These are phyloP conservation scores for Saccharomycopsis amapae DNA, from an alignment of 805 yeast genomes.

Conservation along the genomic window DNA sequence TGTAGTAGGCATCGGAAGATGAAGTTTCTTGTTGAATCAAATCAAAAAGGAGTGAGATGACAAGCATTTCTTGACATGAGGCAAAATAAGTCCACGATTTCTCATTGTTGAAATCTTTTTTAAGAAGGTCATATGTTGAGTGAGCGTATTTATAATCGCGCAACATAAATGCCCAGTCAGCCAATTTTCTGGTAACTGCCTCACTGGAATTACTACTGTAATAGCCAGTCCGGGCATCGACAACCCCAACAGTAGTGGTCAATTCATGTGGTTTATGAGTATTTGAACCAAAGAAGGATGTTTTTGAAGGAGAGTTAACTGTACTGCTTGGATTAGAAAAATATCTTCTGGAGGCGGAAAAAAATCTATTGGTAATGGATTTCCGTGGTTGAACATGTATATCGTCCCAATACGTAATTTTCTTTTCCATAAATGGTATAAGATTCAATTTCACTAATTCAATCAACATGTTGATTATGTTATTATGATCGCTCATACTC, in stretches of 20 bases:
- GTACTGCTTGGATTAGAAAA: constrained; percentile 26
- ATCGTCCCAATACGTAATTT: constrained; percentile 81
- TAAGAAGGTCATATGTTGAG: constrained; percentile 72
- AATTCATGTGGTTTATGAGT: constrained; percentile 8
- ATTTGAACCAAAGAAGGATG: constrained; percentile 14
- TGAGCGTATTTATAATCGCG: constrained; percentile 82
- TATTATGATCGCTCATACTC: constrained; percentile 1
- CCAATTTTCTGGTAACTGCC: constrained; percentile 69
- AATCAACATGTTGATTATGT: constrained; percentile 6
- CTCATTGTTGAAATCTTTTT: constrained; percentile 68
- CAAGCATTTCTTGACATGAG: constrained; percentile 83
- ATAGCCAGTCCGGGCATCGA: constrained; percentile 43
- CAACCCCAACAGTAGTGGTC: neutral
- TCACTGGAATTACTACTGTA: constrained; percentile 62
- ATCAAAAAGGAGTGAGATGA: constrained; percentile 61
- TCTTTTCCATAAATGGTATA: constrained; percentile 80
- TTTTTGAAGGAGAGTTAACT: constrained; percentile 8
- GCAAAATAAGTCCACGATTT: constrained; percentile 79
- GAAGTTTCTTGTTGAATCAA: constrained; percentile 22
- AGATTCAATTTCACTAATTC: constrained; percentile 20
- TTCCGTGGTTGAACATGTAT: constrained; percentile 68
- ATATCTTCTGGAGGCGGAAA: constrained; percentile 30
- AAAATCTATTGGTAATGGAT: constrained; percentile 67
- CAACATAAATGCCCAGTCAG: constrained; percentile 90
- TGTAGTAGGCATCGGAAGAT: constrained; percentile 34